Evolutionary conservation across 2,329 filamentous ascomycete species (phyloP), one percentile per base, ranked within the genome.

Genomic region (Calonectria leucothoes): DNA sequence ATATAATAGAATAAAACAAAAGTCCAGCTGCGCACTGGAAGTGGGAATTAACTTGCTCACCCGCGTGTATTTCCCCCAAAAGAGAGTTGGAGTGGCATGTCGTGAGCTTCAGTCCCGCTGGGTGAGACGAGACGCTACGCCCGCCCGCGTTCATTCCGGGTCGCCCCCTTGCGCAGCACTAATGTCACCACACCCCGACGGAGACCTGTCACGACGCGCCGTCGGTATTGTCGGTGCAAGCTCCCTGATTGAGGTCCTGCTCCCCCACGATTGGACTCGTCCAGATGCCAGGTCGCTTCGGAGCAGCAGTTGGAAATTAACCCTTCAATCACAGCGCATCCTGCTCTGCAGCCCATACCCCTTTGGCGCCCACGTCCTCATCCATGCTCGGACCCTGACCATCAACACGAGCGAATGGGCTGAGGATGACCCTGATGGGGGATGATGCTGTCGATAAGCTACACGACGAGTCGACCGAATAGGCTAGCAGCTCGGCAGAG

Each of bases 301-400:
- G 66, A 66, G 29, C 39, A 66, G 29, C 39, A 51, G 42, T 48
- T 25, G 51, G 63, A 20, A 74, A 59, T 80, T 80, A 76, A 75
- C 67, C 78, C 78, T 80, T 78, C 78, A 80, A 80, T 80, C 77
- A 78, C 69, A 51, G 49, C 52, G 42, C 70, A 57, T 17, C 52
- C 64, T 69, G 66, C 45, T 39, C 35, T 64, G 45, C 31, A 52
- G 66, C 37, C 42, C 57, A 67, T n/a, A n/a, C 48, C 49, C 59
- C 66, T 23, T 48, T 23, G 59, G 35, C 35, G 45, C 59, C 52
- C 70, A 66, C 42, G 42, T 27, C 29, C 39, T 37, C 55, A 45
- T 57, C 63, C 76, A 71, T 74, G 76, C 25, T n/a, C 25, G 55
- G 66, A 65, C 66, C 75, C 64, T 65, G 70, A 29, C 25, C 67